Evolutionary conservation across 345 rosid species (phyloP).

Genomic region (Heritiera fomes): DNA sequence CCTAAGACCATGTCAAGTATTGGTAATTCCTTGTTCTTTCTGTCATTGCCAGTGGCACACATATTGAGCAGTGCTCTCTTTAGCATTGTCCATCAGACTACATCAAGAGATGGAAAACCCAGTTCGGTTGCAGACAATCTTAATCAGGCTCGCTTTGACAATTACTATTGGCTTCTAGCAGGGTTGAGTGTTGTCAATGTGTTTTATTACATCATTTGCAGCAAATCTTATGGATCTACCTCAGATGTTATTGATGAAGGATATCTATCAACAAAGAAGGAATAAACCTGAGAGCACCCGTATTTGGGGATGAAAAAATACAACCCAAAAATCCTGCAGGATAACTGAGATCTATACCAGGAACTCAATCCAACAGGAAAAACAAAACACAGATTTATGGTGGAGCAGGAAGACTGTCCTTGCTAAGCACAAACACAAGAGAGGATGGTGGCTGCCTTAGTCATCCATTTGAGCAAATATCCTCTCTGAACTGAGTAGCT

Average conservation of each 20-base stretch:
- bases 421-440: background rate
- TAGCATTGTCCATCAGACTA: background rate
- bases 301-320: background rate
- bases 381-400: no score
- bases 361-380: no score
- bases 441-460: background rate
- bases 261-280: background rate
- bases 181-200: background rate
- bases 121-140: background rate
- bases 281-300: background rate
- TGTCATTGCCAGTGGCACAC: conserved; percentile 30
- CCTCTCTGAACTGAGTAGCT: background rate
- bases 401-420: background rate
- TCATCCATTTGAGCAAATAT: background rate
- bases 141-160: background rate
- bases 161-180: background rate
- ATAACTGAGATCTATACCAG: no score
- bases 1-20: conserved; percentile 50
- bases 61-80: background rate
- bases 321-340: background rate
- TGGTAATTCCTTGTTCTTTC: conserved; percentile 34
- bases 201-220: background rate
- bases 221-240: background rate
- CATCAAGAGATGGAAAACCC: background rate
- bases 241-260: background rate